phyloP scores from a whole-genome alignment of 805 yeast genomes.

The Monosporozyma unispora region DNA sequence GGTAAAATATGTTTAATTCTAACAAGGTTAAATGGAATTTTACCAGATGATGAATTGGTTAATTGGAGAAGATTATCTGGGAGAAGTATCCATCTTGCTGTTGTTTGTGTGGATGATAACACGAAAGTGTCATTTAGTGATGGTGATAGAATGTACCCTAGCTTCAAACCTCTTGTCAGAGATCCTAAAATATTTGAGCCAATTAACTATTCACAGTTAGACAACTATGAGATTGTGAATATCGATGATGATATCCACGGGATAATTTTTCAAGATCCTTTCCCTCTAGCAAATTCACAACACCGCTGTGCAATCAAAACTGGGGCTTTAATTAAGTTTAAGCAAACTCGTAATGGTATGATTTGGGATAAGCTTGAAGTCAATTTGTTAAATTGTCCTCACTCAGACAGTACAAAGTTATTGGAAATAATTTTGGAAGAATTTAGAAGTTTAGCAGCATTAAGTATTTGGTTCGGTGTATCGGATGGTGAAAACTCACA shows the following conservation, averaged over 20 bases:
- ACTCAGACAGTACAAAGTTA: constrained; percentile 48
- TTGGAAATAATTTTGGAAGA: constrained; percentile 51
- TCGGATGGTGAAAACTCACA: constrained; percentile 31
- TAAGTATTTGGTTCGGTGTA: constrained; percentile 33
- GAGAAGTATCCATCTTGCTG: constrained; percentile 52
- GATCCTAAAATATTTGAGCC: constrained; percentile 16
- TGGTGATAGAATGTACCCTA: constrained; percentile 27
- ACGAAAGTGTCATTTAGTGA: constrained; percentile 38
- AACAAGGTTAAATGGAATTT: constrained; percentile 61
- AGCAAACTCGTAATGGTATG: constrained; percentile 17
- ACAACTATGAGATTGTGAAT: constrained; percentile 37
- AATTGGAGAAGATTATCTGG: constrained; percentile 71
- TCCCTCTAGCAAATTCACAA: constrained; percentile 63
- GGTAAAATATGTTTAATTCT: constrained; percentile 53
- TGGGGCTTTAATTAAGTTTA: constrained; percentile 50
- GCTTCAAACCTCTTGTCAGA: constrained; percentile 29
- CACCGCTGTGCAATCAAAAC: constrained; percentile 61
- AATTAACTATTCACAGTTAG: constrained; percentile 12
- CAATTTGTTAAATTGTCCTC: constrained; percentile 64
- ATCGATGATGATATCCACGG: constrained; percentile 46
- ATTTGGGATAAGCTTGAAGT: constrained; percentile 44
- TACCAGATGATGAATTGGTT: constrained; percentile 73
- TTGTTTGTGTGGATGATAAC: constrained; percentile 55
- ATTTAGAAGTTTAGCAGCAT: constrained; percentile 45
- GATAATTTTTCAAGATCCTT: constrained; percentile 47